Evolutionary conservation across 2,329 filamentous ascomycete genomes (phyloP).

Genomic region (Karstenula rhodostoma): DNA sequence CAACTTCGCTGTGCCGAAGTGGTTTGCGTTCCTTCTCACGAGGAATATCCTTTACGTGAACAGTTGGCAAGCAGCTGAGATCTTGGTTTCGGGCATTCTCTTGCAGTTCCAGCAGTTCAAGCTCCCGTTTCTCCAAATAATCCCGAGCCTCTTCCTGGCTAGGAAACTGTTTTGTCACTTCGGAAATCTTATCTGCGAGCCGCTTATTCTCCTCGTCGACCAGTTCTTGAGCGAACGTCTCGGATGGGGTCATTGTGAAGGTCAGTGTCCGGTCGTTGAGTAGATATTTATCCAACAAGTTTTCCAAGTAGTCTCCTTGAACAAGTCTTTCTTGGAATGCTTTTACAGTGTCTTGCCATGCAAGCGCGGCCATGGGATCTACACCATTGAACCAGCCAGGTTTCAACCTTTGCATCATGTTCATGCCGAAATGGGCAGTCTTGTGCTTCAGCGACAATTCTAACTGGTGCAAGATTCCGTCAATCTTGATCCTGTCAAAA

Average conservation of each 20-base stretch:
- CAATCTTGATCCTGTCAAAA: slow-evolving; percentile 89
- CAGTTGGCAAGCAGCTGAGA: slow-evolving; percentile 84
- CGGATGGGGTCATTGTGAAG: slow-evolving; percentile 92
- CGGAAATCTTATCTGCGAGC: slow-evolving; percentile 75
- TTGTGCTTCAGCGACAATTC: slow-evolving; percentile 96
- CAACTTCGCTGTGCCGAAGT: slow-evolving; percentile 64
- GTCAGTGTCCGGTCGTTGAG: slow-evolving; percentile 85
- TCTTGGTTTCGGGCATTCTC: slow-evolving; percentile 85
- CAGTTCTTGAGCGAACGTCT: slow-evolving; percentile 76
- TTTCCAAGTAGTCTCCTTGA: slow-evolving; percentile 81
- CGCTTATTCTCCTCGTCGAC: slow-evolving; percentile 79
- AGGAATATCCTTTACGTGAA: slow-evolving; percentile 89
- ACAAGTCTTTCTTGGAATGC: slow-evolving; percentile 81
- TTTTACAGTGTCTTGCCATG: slow-evolving; percentile 88
- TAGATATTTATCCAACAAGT: slow-evolving; percentile 86
- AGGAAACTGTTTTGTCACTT: slow-evolving; percentile 73
- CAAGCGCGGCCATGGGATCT: slow-evolving; percentile 88
- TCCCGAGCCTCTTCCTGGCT: slow-evolving; percentile 75
- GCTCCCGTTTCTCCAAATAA: slow-evolving; percentile 78
- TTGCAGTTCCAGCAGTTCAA: slow-evolving; percentile 81
- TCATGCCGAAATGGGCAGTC: slow-evolving; percentile 93
- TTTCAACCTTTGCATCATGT: slow-evolving; percentile 85
- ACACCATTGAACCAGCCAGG: slow-evolving; percentile 95
- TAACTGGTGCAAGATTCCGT: slow-evolving; percentile 91
- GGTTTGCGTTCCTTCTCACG: slow-evolving; percentile 78